These are phyloP conservation scores for Solanum pennellii DNA, from an alignment of 257 asterid genomes.

Conservation along the genomic window DNA sequence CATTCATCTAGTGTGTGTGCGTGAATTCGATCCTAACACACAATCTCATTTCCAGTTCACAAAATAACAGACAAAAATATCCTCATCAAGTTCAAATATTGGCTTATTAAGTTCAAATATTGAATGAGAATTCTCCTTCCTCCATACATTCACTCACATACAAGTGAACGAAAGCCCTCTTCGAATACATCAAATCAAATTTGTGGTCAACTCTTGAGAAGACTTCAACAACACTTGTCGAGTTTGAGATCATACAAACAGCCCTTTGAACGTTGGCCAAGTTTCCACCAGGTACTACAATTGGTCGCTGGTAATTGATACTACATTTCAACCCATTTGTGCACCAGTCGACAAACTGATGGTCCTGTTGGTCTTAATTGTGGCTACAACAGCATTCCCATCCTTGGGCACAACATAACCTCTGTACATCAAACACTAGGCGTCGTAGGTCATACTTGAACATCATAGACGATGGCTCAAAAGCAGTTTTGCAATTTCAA, in stretches of 20 bases:
- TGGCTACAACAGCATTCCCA: conserved; percentile 91
- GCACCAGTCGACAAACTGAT: conserved; percentile 98
- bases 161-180: conserved; percentile 94
- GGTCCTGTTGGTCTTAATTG: conserved; percentile 93
- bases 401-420: conserved; percentile 96
- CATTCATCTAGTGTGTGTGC: too few relatives aligned
- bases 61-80: too few relatives aligned
- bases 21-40: too few relatives aligned
- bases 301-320: conserved; percentile 91
- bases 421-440: conserved; percentile 91
- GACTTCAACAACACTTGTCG: conserved; percentile 93
- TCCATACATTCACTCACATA: conserved; percentile 98
- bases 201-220: conserved; percentile 89
- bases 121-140: conserved; percentile 75
- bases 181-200: conserved; percentile 86
- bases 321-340: conserved; percentile 97
- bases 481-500: conserved; percentile 93
- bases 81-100: too few relatives aligned
- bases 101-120: too few relatives aligned
- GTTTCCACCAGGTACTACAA: conserved; percentile 91
- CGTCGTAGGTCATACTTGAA: conserved; percentile 93
- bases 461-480: conserved; percentile 97
- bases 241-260: conserved; percentile 92
- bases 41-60: too few relatives aligned
- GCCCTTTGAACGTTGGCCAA: conserved; percentile 92